Conservation (phyloP, 768 basidiomycete species). For the Lactarius trivialis region DNA sequence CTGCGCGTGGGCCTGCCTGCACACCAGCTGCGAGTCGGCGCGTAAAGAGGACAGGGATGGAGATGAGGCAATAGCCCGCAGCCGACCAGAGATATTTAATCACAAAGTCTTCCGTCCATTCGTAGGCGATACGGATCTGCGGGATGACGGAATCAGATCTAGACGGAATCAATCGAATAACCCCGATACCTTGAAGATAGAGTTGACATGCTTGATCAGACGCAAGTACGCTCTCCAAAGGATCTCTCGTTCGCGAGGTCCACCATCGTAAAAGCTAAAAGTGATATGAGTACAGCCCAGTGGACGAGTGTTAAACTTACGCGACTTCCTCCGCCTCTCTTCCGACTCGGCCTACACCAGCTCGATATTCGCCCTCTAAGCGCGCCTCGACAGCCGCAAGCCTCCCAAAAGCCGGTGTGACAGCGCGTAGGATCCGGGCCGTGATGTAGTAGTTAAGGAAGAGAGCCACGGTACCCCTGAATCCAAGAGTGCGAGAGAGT, state of each 20-base stretch:
- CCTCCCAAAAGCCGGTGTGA: conserved; percentile 88
- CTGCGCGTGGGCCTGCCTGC: conserved; percentile 16
- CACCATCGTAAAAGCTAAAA: conserved; percentile 85
- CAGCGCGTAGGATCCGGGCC: conserved; percentile 70
- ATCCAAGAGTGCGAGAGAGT: conserved; percentile 77
- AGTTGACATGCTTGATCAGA: conserved; percentile 84
- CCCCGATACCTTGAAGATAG: conserved; percentile 68
- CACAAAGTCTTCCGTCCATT: conserved; percentile 95
- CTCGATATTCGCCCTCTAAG: conserved; percentile 86
- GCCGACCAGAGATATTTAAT: conserved; percentile 97
- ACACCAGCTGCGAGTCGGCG: conserved; percentile 34
- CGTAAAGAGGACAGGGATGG: conserved; percentile 80
- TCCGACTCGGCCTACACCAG: conserved; percentile 78
- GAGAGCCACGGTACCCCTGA: conserved; percentile 73
- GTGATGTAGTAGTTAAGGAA: conserved; percentile 86
- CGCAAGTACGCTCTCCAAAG: conserved; percentile 69
- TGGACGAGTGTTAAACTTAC: conserved; percentile 36
- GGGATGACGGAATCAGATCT: neutral
- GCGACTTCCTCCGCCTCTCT: conserved; percentile 92
- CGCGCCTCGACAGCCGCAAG: conserved; percentile 84
- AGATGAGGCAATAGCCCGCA: conserved; percentile 85
- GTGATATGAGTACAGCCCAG: neutral
- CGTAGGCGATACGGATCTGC: conserved; percentile 84
- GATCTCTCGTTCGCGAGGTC: conserved; percentile 74
- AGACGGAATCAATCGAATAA: neutral